These are phyloP conservation scores for Furcasterigmium sp. DNA, from an alignment of 2,329 filamentous ascomycete genomes.

Conservation along the genomic window DNA sequence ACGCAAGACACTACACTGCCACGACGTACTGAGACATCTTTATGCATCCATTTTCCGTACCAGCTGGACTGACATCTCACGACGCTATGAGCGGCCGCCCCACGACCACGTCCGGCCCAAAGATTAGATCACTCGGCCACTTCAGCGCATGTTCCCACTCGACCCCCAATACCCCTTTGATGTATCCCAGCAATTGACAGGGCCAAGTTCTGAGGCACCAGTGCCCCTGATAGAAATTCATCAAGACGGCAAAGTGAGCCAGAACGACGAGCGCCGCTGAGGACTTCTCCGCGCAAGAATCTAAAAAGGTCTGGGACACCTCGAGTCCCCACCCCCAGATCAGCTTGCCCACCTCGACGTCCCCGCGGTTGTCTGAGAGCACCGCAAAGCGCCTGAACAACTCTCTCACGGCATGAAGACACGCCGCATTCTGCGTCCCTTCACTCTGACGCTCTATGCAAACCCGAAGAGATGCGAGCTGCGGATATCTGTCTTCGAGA, in stretches of 20 bases:
- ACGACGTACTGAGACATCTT: too few relatives aligned
- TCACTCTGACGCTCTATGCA: background rate
- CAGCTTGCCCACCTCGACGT: background rate
- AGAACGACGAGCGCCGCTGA: slow-evolving; percentile 13
- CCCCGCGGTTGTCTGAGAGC: background rate
- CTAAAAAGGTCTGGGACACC: slow-evolving; percentile 11
- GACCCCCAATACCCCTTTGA: background rate
- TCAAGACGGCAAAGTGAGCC: slow-evolving; percentile 13
- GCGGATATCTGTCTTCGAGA: background rate
- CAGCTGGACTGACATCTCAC: too few relatives aligned
- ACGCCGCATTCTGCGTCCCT: background rate
- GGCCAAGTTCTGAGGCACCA: background rate
- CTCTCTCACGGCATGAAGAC: background rate
- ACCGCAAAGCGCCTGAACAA: background rate
- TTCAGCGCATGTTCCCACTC: background rate
- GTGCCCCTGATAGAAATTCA: slow-evolving; percentile 1
- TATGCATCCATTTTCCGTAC: too few relatives aligned
- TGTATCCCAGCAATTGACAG: background rate
- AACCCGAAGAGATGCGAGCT: background rate
- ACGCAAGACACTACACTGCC: too few relatives aligned
- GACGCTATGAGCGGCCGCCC: background rate
- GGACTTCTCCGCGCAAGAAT: slow-evolving; percentile 10
- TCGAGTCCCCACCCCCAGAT: slow-evolving; percentile 12
- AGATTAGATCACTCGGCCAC: background rate
- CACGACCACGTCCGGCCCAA: background rate